Base-by-base conservation (phyloP, 2,329 filamentous ascomycete species). In the Lasiodiplodia hormozganensis region DNA sequence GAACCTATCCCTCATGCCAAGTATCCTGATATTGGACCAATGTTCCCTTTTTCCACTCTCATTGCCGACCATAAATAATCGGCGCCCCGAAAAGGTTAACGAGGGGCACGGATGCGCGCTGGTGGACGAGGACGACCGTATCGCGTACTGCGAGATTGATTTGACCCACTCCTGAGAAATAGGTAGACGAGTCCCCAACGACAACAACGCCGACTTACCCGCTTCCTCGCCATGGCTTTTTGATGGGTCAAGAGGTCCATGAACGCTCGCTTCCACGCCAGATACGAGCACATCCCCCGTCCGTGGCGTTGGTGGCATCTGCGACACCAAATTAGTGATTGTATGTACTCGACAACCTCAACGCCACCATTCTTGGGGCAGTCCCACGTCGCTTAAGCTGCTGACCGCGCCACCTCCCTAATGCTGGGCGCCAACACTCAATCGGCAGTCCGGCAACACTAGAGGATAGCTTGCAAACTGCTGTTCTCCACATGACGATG, bases 111-210 rank as follows among this genome's bases (percentile, higher is more conserved):
- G 40, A 18, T 62, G 12, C 23, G 14, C n/a, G 38, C n/a, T n/a
- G 36, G 38, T 57, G 36, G 57, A 16, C 38, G 38, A 31, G 57
- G 38, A 21, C 43, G 36, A 11, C 23, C 57, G 57, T 31, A 47
- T 25, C 57, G 57, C 58, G 58, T 62, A 51, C 58, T 10, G 58
- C 43, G 58, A 62, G 58, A 62, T 62, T 62, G 58, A 49, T 23
- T 28, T 21, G 58, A 62, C 58, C 58, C 58, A 62, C 57, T 43
- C 28, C 4, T n/a, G 16, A 25, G 8, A 34, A 28, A 40, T 36
- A 34, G 23, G 36, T 34, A 43, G 40, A 36, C 40, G 25, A 43
- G 47, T 43, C 40, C 43, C 43, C 43, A 34, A 34, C 43, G n/a
- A 21, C 25, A 49, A 36, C 58, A 36, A 3, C 18, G 23, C 58